phyloP scores from a whole-genome alignment of 495 filamentous ascomycete species.

The Penicillium antarcticum region DNA sequence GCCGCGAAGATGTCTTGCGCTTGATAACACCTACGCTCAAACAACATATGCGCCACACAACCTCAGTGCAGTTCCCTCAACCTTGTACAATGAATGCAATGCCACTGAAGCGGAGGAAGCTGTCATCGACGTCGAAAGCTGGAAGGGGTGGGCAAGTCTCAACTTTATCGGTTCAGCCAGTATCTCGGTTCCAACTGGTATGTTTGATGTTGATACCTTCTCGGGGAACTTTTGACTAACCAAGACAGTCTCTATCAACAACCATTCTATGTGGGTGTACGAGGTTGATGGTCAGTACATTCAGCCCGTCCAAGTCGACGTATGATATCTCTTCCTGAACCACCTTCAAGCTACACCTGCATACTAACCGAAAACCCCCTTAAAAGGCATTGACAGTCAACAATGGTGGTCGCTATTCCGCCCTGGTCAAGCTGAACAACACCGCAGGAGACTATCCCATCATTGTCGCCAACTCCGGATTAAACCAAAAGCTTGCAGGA shows the following conservation, averaged over 20 bases:
- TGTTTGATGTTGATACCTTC: background rate
- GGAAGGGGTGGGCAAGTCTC: background rate
- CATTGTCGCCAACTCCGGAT: slow-evolving; percentile 11
- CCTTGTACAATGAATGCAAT: slow-evolving; percentile 1
- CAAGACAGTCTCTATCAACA: slow-evolving; percentile 30
- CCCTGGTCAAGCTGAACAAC: slow-evolving; percentile 20
- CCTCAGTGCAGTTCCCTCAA: background rate
- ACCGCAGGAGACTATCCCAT: slow-evolving; percentile 18
- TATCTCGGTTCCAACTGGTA: background rate
- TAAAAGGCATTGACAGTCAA: slow-evolving; percentile 7
- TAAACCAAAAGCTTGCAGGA: slow-evolving; percentile 14
- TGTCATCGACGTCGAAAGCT: background rate
- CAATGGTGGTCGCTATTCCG: slow-evolving; percentile 20
- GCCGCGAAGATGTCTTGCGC: background rate
- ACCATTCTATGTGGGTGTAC: slow-evolving; percentile 23
- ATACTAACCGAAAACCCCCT: background rate
- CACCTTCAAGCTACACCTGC: background rate
- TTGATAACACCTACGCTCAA: background rate
- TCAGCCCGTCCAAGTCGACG: slow-evolving; percentile 14
- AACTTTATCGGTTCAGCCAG: background rate
- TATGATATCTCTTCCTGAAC: background rate
- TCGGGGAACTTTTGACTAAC: background rate
- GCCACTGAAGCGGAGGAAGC: background rate
- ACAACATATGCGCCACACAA: background rate
- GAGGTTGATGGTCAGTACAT: slow-evolving; percentile 24